Evolutionary conservation across 352 stramenopile species (phyloP).

Genomic region (Plasmopara halstedii): DNA sequence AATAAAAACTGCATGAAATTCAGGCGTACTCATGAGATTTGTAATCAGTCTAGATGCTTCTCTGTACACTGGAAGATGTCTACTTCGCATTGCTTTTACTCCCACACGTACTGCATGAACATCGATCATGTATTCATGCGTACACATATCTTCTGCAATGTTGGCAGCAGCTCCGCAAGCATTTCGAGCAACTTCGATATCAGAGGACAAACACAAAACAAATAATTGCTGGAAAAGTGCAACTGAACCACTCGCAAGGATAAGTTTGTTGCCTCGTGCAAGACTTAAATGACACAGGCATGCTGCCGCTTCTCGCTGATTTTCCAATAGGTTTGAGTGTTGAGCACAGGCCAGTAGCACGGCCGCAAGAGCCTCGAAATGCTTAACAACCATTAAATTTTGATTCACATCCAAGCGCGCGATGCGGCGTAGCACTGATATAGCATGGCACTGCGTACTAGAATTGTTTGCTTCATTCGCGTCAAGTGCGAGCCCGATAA

Average conservation of each 20-base stretch:
- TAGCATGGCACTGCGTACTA: slow-evolving; percentile 84
- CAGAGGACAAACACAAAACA: slow-evolving; percentile 60
- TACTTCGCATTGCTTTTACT: slow-evolving; percentile 83
- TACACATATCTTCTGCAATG: slow-evolving; percentile 76
- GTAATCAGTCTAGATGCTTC: slow-evolving; percentile 86
- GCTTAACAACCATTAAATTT: slow-evolving; percentile 63
- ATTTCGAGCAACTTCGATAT: slow-evolving; percentile 89
- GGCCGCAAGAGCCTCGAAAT: slow-evolving; percentile 47
- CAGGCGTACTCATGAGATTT: slow-evolving; percentile 84
- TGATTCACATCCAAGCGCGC: slow-evolving; percentile 75
- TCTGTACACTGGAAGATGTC: slow-evolving; percentile 86
- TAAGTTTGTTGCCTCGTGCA: slow-evolving; percentile 67
- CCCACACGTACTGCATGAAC: slow-evolving; percentile 83
- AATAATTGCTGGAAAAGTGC: slow-evolving; percentile 61
- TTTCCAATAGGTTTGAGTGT: slow-evolving; percentile 51
- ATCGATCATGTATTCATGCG: slow-evolving; percentile 81
- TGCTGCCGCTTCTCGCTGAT: slow-evolving; percentile 85
- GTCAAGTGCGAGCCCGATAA: slow-evolving; percentile 56
- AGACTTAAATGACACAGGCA: slow-evolving; percentile 85
- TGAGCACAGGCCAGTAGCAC: slow-evolving; percentile 38
- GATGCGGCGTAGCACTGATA: slow-evolving; percentile 86
- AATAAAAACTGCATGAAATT: slow-evolving; percentile 78
- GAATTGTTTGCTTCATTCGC: slow-evolving; percentile 28
- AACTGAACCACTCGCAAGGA: slow-evolving; percentile 33
- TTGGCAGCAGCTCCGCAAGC: slow-evolving; percentile 90